phyloP scores from a whole-genome alignment of 306 rosid genomes.

The Glycine tomentella region DNA sequence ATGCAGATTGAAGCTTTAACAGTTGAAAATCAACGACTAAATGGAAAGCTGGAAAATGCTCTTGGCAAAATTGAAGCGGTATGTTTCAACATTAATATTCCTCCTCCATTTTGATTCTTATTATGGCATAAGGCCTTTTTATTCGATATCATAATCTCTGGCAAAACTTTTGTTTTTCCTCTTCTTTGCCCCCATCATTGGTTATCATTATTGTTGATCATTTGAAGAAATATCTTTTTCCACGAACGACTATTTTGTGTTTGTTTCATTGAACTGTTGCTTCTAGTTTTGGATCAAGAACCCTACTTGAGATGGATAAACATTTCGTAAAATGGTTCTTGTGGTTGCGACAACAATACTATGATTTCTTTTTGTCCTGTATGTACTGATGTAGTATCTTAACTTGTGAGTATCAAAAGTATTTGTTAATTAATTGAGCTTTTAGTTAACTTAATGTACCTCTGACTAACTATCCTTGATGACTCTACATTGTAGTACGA shows the following conservation, averaged over 20 bases:
- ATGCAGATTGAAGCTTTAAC: constrained; percentile 66
- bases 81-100: constrained; percentile 40
- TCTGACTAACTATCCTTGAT: constrained; percentile 4
- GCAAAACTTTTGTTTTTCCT: neutral
- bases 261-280: constrained; percentile 24
- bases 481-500: constrained; percentile 61
- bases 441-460: constrained; percentile 12
- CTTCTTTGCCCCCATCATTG: neutral
- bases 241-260: neutral
- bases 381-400: constrained; percentile 21
- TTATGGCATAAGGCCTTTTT: neutral
- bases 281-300: constrained; percentile 16
- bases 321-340: too few species aligned
- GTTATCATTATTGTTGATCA: too few species aligned
- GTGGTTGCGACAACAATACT: neutral
- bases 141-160: neutral
- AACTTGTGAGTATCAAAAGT: constrained; percentile 27
- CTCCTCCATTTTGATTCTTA: neutral
- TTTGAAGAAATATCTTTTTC: neutral
- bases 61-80: constrained; percentile 74
- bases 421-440: constrained; percentile 25
- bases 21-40: constrained; percentile 58
- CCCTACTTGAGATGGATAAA: constrained; percentile 15
- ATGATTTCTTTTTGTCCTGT: neutral
- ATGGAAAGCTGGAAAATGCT: constrained; percentile 61